phyloP scores from a whole-genome alignment of 2,329 filamentous ascomycete species.

The Aspergillaceae sp. region DNA sequence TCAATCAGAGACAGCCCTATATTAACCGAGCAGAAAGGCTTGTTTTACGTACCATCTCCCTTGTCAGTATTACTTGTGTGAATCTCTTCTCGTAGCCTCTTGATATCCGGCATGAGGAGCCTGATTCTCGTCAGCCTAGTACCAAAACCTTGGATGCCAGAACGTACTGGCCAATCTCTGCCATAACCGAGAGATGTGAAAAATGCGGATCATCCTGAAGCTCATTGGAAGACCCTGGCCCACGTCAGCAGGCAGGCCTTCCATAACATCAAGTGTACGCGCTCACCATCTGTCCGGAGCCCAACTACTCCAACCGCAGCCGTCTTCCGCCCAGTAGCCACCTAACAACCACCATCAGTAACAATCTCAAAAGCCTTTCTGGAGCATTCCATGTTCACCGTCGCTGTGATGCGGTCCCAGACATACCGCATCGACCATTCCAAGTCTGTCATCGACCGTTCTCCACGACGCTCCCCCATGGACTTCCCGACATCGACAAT shows the following conservation, averaged over 20 bases:
- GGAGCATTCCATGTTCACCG: constrained; percentile 46
- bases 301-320: constrained; percentile 71
- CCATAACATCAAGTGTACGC: constrained; percentile 4
- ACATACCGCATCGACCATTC: constrained; percentile 87
- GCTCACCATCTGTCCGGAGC: constrained; percentile 61
- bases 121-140: constrained; percentile 22
- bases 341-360: constrained; percentile 25
- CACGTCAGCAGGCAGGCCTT: constrained; percentile 3
- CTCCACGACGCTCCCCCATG: constrained; percentile 67
- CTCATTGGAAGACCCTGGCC: constrained; percentile 56
- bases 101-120: constrained; percentile 60
- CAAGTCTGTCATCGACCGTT: constrained; percentile 67
- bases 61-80: constrained; percentile 57
- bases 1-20: constrained; percentile 7
- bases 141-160: constrained; percentile 22
- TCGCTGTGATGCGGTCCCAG: constrained; percentile 83
- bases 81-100: constrained; percentile 54
- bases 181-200: constrained; percentile 68
- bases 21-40: too few species aligned
- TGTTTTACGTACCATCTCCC: constrained; percentile 55
- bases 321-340: constrained; percentile 63
- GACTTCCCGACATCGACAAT: constrained; percentile 79
- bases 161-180: constrained; percentile 55
- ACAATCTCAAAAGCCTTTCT: not conserved
- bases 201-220: constrained; percentile 63